Evolutionary conservation across 768 basidiomycete genomes (phyloP), one percentile per base, ranked within the genome.

Genomic region (Leccinum incarnatum): DNA sequence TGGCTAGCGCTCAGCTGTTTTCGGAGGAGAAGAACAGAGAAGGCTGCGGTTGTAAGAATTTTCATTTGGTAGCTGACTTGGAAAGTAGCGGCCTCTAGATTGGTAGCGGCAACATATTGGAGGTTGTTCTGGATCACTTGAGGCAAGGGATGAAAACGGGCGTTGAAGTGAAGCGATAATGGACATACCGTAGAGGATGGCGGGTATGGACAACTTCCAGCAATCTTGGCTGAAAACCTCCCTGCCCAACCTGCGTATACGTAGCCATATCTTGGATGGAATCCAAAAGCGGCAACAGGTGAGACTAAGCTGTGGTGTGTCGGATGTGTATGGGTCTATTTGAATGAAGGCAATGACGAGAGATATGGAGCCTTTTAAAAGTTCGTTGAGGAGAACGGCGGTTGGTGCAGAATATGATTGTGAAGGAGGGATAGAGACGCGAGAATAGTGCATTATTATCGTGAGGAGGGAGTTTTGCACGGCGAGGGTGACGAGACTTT

Each of bases 1-100:
- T 97, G 93, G 34, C 76, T 78, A 1, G 81, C 77, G 27, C 81
- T 82, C 36, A 98, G 77, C 66, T 86, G 84, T 69, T 87, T 90
- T 61, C 91, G 85, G 29, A 95, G 81, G 29, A 96, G 78, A 5
- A 91, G 65, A 46, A 95, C 93, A 21, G 91, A 93, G 73, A 95
- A 95, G 42, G 82, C 90, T 17, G 93, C 94, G 21, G 94, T 96
- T 37, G 94, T 95, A 64, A 96, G 85, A 68, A 96, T 94, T 75
- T 96, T 96, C 94, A 96, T 96, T 73, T 96, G 94, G 74, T 95
- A 95, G 47, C 87, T 92, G 70, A 96, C 94, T 74, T 97, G 95
- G 75, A 98, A 98, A 15, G 95, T 97, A 21, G 95, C 95, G 15
- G 92, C 94, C 64, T 94, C 89, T 60, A 98, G 79, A 74, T 98